Evolutionary conservation across 495 filamentous ascomycete genomes (phyloP), one percentile per base, ranked within the genome.

Genomic region (Neurospora tetraspora): DNA sequence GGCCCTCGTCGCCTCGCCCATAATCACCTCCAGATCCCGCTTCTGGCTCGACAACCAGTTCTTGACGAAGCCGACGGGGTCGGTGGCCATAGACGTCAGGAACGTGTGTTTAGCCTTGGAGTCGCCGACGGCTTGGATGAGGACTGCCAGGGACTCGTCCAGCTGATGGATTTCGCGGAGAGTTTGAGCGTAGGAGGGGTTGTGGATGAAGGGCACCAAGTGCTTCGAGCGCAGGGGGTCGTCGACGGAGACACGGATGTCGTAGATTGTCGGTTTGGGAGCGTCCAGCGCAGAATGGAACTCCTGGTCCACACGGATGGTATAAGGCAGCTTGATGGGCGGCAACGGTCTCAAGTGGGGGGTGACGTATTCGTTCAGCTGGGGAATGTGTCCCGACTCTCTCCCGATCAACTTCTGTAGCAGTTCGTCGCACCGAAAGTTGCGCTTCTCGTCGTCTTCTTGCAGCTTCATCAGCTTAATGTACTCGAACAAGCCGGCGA

Each of bases 401-500:
- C 96, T 74, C 86, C 86, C 83, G 76, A 97, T 93, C 78, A 97
- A 85, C 74, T 86, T 88, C 83, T 86, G 88, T 72, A 99, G 78
- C 20, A 89, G 87, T 20, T 92, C 90, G 80, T 99, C 96, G 77
- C 96, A 98, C 72, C 91, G 90, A 73, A 99, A 93, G 68, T 90
- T 90, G 71, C 96, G 88, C 85, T 93, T 93, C 78, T 99, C 96
- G 31, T 97, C 94, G 71, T 97, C 93, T 75, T 98, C 95, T 78
- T 95, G 92, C 18, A 99, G 82, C 12, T 89, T 90, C 86, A 92
- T 93, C 27, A 92, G 87, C 73, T 91, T 91, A 74, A 97, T 91
- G 79, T 99, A 99, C 79, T 98, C 93, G 93, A 94, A 98, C 37
- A 99, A 87, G 36, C 92, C 94, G 84, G 95, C 91, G 27, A 97